Evolutionary conservation across 495 filamentous ascomycete species (phyloP).

Genomic region (Tuber indicum): DNA sequence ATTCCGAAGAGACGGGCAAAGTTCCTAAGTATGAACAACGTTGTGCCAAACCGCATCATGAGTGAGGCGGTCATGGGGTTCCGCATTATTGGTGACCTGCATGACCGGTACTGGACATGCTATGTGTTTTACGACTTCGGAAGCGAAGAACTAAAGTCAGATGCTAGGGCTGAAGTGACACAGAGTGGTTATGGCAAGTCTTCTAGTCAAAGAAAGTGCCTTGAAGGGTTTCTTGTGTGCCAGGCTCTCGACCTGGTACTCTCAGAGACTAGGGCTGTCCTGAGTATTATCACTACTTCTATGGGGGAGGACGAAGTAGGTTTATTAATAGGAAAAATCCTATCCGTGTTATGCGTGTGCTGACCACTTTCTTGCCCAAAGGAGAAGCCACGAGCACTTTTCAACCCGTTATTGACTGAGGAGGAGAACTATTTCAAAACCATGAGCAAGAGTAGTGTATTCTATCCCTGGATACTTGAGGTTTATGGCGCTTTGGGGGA

Average conservation of each 20-base stretch:
- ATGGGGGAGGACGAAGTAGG: neutral
- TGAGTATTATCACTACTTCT: neutral
- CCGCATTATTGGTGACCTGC: slow-evolving; percentile 6
- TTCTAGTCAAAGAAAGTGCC: neutral
- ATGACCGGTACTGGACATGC: slow-evolving; percentile 5
- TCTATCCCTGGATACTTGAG: slow-evolving; percentile 4
- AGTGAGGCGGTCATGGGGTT: neutral
- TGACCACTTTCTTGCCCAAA: no score
- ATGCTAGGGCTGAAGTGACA: neutral
- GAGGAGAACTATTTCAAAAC: slow-evolving; percentile 6
- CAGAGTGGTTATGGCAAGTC: neutral
- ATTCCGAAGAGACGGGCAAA: neutral
- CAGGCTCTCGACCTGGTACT: slow-evolving; percentile 3
- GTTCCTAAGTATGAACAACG: neutral
- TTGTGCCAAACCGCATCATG: neutral
- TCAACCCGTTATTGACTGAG: no score
- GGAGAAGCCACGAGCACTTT: no score
- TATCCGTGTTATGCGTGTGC: no score
- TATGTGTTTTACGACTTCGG: slow-evolving; percentile 1
- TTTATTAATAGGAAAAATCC: no score
- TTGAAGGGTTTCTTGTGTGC: slow-evolving; percentile 6
- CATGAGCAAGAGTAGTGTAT: neutral
- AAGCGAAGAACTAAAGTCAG: neutral
- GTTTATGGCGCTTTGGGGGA: neutral
- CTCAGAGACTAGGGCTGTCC: neutral